Base-by-base conservation (phyloP, 495 filamentous ascomycete species). In the Aspergillus nanangensis region DNA sequence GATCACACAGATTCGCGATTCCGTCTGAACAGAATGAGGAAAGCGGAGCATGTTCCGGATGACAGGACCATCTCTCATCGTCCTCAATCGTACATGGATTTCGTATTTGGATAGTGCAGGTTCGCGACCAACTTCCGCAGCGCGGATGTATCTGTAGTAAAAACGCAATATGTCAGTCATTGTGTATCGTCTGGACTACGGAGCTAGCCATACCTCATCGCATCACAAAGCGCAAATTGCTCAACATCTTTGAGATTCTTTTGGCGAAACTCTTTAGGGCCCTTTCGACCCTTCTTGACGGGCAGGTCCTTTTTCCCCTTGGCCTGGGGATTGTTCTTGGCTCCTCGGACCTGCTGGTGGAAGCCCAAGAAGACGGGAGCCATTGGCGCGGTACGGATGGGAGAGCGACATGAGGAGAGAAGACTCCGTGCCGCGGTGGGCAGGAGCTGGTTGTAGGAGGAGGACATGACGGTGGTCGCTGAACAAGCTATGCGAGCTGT, bases 41-140 rank as follows among this genome's bases (percentile, higher is more conserved):
- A 98, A 82, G 36, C 83, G 83, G 63, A 98, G 73, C 62, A 88
- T 86, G 65, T 86, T 90, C 41, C 91, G 88, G 43, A 98, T 74
- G 2, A 89, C 82, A 5, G 89, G 82, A 3, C 89, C 90, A 62
- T 89, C 90, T 68, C 87, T 89, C 47, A 74, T 65, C 2, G 90
- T 86, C 53, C 82, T 82, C 40, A 98, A 58, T 54, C 83, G 87
- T 56, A 97, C 61, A 56, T 84, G 76, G 34, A 96, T 56, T 59
- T 97, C 93, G 72, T 98, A 98, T 68, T 96, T 97, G 34, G 79
- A 66, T 8, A 62, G 66, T 1, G 77, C 70, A 13, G 86, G 87
- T 23, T 84, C 78, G 18, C 74, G 79, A 52, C 93, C 93, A 50
- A 96, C 93, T 77, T 98, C 93, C 48, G 84, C 79, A 29, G 93